These are phyloP conservation scores for Mucor plumbeus DNA, from an alignment of 371 early-diverging fungal genomes.

Conservation along the genomic window DNA sequence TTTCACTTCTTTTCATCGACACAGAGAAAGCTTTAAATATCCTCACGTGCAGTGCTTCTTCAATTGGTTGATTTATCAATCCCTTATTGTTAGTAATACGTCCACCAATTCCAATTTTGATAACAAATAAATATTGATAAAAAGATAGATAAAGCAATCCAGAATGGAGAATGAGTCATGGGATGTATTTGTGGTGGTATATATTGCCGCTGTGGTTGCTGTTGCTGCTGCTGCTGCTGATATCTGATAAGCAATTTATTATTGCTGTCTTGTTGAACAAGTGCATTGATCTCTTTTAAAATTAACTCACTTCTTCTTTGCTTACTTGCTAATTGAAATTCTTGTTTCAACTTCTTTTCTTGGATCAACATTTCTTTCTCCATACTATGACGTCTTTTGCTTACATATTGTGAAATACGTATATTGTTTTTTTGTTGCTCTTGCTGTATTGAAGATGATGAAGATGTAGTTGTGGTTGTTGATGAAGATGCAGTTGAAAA, in stretches of 20 bases:
- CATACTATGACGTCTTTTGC: slow-evolving; percentile 27
- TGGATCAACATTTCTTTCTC: slow-evolving; percentile 29
- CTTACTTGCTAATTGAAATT: slow-evolving; percentile 16
- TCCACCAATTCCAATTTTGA: slow-evolving; percentile 15
- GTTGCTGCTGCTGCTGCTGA: background rate
- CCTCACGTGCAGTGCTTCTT: slow-evolving; percentile 1
- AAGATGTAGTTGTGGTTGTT: background rate
- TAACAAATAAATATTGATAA: slow-evolving; percentile 20
- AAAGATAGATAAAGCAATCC: slow-evolving; percentile 6
- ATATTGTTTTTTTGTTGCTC: slow-evolving; percentile 18
- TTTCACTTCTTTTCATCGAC: background rate
- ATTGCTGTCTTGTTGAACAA: slow-evolving; percentile 5
- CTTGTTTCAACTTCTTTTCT: slow-evolving; percentile 27
- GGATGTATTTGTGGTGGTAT: slow-evolving; percentile 5
- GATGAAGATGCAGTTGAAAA: background rate
- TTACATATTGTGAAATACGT: slow-evolving; percentile 25
- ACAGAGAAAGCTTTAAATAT: background rate
- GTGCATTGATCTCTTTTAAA: slow-evolving; percentile 15
- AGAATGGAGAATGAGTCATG: slow-evolving; percentile 3
- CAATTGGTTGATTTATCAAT: background rate
- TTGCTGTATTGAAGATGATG: slow-evolving; percentile 2
- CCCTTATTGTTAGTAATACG: slow-evolving; percentile 3
- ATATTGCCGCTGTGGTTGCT: background rate
- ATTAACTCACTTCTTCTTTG: slow-evolving; percentile 17
- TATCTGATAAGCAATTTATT: background rate